Base-by-base conservation (phyloP, 441 rosid species). In the Pelargonium myrrhifolium region DNA sequence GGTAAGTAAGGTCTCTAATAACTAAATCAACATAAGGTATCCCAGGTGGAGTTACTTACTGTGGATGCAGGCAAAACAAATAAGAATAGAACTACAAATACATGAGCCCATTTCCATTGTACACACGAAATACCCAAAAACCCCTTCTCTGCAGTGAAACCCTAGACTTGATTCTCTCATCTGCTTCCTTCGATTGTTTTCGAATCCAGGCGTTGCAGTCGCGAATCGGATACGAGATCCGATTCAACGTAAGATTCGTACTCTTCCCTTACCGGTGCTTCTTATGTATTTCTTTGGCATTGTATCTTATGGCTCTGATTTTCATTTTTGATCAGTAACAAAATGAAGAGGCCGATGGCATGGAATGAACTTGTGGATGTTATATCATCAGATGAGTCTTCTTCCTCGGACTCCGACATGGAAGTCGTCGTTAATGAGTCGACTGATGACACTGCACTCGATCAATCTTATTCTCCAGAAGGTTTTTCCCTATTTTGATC, bases 311-410 rank as follows among this genome's bases (percentile, higher is more conserved):
- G 17, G 53, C 15, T 47, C 17, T 12, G 55, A 47, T 47, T 4
- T 14, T 47, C 14, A 6, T 47, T 47, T 4, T 51, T 51, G 17
- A 15, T 31, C 37, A 51, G 58, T 51, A 6, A 1, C 21, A 51
- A 21, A n/a, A 85, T 84, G 86, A 79, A 84, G 76, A 79, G 79
- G 79, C 17, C 77, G 65, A 68, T 78, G 78, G 88, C 87, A 7
- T 81, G 83, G 82, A 60, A 49, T 70, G 85, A 82, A 10, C 75
- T 77, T 51, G 80, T 87, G 58, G 91, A 86, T 79, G 78, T 79
- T 8, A 73, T 81, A 72, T 73, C 86, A 66, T 85, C 93, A 2
- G 92, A 75, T 55, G 93, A 76, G 37, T 84, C 88, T 14, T 75
- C 82, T 18, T 71, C 82, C 45, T 76, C 83, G 1, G 85, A 78